Conservation (phyloP, 1,284 basidiomycete species). For the Ustilago curta region DNA sequence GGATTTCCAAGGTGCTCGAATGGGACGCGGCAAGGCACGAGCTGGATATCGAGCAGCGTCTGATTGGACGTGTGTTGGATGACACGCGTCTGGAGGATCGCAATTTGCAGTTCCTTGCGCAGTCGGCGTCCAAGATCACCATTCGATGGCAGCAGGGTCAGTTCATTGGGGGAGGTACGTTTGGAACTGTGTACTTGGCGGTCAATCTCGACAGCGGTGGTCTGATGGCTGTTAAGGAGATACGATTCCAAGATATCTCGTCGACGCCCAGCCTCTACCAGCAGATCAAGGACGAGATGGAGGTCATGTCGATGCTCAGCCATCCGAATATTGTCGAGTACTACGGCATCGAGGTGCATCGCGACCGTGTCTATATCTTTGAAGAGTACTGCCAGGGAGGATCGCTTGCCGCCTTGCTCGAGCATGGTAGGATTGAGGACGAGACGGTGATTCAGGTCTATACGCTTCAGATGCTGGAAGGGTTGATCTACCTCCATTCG, state of each 20-base stretch:
- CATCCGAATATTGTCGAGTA: slow-evolving; percentile 99
- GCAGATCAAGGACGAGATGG: slow-evolving; percentile 96
- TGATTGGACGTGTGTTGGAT: slow-evolving; percentile 67
- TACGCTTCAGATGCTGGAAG: slow-evolving; percentile 96
- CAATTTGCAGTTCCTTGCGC: slow-evolving; percentile 63
- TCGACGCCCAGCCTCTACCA: slow-evolving; percentile 77
- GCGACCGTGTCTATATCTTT: slow-evolving; percentile 99
- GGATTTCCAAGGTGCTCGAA: slow-evolving; percentile 57
- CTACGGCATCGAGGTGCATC: slow-evolving; percentile 98
- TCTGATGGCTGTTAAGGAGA: slow-evolving; percentile 99
- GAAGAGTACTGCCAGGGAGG: slow-evolving; percentile 99
- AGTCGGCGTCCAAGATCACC: slow-evolving; percentile 84
- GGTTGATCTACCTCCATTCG: slow-evolving; percentile 91
- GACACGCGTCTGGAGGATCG: slow-evolving; percentile 67
- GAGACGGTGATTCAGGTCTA: slow-evolving; percentile 96
- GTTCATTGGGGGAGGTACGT: slow-evolving; percentile 97
- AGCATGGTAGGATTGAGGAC: slow-evolving; percentile 95
- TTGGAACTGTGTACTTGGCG: slow-evolving; percentile 87
- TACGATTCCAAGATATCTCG: slow-evolving; percentile 90
- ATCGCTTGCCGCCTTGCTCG: slow-evolving; percentile 87
- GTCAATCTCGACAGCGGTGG: slow-evolving; percentile 96
- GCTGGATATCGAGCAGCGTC: slow-evolving; percentile 60
- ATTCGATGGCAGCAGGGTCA: slow-evolving; percentile 98
- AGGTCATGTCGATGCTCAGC: slow-evolving; percentile 97
- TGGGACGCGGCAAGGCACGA: slow-evolving; percentile 62